These are phyloP conservation scores for Eimeria maxima DNA, from an alignment of 169 alveolate genomes.

Conservation along the genomic window DNA sequence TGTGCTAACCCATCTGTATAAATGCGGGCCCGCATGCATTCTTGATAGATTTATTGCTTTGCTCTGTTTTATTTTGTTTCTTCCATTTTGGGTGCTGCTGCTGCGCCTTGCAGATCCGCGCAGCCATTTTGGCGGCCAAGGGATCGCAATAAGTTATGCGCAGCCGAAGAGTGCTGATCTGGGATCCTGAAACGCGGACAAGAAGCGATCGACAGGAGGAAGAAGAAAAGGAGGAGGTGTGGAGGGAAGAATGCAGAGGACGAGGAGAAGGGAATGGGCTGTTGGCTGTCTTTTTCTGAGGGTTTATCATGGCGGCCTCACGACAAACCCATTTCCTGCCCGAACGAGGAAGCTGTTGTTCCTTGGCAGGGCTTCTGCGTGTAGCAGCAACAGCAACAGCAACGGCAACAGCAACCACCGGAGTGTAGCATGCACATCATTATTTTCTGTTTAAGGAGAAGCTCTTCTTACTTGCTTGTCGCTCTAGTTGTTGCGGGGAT, in stretches of 20 bases:
- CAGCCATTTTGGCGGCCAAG: conserved; percentile 69
- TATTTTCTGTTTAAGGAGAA: no score
- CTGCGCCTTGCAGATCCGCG: conserved; percentile 58
- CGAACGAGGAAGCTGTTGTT: conserved; percentile 19
- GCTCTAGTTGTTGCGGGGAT: background rate
- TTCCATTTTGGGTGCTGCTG: no score
- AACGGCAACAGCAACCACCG: no score
- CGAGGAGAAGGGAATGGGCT: no score
- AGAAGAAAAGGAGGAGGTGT: no score
- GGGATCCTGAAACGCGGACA: background rate
- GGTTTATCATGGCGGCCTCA: background rate
- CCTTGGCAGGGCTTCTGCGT: background rate
- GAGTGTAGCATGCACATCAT: no score
- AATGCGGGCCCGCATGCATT: background rate
- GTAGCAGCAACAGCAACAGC: background rate
- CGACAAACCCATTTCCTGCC: conserved; percentile 33
- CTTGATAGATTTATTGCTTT: background rate
- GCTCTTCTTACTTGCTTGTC: background rate
- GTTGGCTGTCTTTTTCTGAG: background rate
- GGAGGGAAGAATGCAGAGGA: no score
- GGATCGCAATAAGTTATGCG: background rate
- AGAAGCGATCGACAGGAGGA: no score
- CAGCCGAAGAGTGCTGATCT: background rate
- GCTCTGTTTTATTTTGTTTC: background rate
- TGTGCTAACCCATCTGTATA: no score